phyloP scores from a whole-genome alignment of 192 early-diverging fungal species.

The Linnemannia exigua region DNA sequence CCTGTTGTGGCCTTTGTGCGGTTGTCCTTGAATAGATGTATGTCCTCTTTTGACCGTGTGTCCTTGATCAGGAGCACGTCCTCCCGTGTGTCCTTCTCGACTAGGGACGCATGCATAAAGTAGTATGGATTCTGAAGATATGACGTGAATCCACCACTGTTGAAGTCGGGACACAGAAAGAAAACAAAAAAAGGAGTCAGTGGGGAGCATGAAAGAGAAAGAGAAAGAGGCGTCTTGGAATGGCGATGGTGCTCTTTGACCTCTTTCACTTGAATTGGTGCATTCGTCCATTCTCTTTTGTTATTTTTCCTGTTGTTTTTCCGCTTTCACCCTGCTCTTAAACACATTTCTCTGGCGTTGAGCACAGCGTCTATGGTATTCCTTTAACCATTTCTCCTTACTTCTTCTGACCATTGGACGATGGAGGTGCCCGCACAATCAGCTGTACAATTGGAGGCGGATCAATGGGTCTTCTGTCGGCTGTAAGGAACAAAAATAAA shows the following conservation, averaged over 20 bases:
- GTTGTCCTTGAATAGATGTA: slow-evolving; percentile 90
- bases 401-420: slow-evolving; percentile 23
- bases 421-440: slow-evolving; percentile 39
- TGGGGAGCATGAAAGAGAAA: background rate
- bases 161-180: background rate
- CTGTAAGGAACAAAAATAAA: slow-evolving; percentile 37
- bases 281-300: background rate
- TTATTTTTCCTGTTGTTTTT: background rate
- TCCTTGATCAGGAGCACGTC: slow-evolving; percentile 93
- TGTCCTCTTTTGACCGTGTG: slow-evolving; percentile 84
- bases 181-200: slow-evolving; percentile 3
- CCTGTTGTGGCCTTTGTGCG: slow-evolving; percentile 91
- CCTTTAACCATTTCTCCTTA: background rate
- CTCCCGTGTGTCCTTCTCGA: slow-evolving; percentile 84
- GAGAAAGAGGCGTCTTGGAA: background rate
- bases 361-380: background rate
- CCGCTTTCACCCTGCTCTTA: background rate
- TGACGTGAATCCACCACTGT: slow-evolving; percentile 44
- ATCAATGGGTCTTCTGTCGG: slow-evolving; percentile 85
- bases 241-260: background rate
- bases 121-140: slow-evolving; percentile 91
- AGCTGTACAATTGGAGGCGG: slow-evolving; percentile 82
- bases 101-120: slow-evolving; percentile 96
- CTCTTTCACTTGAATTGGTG: background rate
- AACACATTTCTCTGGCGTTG: background rate